Base-by-base conservation (phyloP, 495 filamentous ascomycete genomes). In the Oleoguttula mirabilis region DNA sequence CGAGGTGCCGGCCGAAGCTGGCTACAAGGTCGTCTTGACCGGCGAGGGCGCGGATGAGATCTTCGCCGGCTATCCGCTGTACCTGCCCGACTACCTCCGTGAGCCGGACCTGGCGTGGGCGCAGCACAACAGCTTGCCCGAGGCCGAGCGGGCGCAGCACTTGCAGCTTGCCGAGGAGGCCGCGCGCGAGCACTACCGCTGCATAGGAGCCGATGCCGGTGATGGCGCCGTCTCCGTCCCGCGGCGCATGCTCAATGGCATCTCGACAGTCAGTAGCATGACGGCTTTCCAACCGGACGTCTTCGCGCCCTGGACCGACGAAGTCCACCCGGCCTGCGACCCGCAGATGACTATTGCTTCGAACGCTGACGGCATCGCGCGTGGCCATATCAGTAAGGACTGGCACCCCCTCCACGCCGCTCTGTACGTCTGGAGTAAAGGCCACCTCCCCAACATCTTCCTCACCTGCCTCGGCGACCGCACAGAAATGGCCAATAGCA, bases 41-140 rank as follows among this genome's bases (percentile, higher is more conserved):
- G 69, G 70, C 19, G 67, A 75, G 55, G 71, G 71, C 15, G 55
- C 69, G 6, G 70, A 73, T 47, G 70, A 73, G 56, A 58, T 66
- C 49, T 73, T 76, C 40, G 63, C 56, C 12, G 70, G 70, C 37
- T 76, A 76, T 43, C 45, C 57, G 0, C 44, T 62, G 21, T 67
- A 65, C 48, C 37, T 60, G 1, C 45, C 51, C 19, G 68, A 73
- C 21, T 60, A 55, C 25, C 51, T 73, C 4, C 58, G 57, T 6
- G 70, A 72, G 47, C 49, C 59, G 1, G 72, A 76, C 43, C 24
- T 32, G 17, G 48, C 69, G 1, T 65, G 50, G 51, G 55, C 63
- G 11, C 3, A 20, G 50, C 24, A 72, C 20, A 46, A 47, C 19
- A 31, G 38, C 1, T 28, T 55, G 16, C 7, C 36, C 10, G 47